These are phyloP conservation scores for Yamadazyma siamensis DNA, from an alignment of 1,139 yeast genomes.

Conservation along the genomic window DNA sequence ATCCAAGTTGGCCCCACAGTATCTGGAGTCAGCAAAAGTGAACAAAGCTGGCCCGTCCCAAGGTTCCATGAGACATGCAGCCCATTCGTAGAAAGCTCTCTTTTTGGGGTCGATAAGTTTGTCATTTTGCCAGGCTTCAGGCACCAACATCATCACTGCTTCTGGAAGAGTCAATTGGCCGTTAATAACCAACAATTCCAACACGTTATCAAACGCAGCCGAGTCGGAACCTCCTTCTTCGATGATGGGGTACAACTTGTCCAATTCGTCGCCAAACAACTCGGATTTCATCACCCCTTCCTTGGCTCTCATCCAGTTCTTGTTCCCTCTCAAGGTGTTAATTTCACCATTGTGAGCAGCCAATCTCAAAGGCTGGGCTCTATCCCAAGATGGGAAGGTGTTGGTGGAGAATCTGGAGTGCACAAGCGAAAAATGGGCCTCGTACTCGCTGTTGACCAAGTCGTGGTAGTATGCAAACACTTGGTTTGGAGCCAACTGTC, in stretches of 20 bases:
- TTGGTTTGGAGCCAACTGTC: conserved; percentile 95
- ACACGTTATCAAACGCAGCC: conserved; percentile 96
- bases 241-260: conserved; percentile 86
- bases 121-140: conserved; percentile 98
- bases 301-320: conserved; percentile 98
- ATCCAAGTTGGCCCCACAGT: conserved; percentile 97
- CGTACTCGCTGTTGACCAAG: conserved; percentile 85
- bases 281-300: conserved; percentile 93
- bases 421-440: conserved; percentile 93
- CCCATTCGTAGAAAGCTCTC: conserved; percentile 98
- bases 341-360: conserved; percentile 99
- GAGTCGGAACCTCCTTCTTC: conserved; percentile 99
- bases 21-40: conserved; percentile 95
- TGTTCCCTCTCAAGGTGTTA: conserved; percentile 94
- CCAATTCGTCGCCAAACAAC: conserved; percentile 88
- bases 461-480: conserved; percentile 94
- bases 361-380: conserved; percentile 97
- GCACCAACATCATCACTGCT: conserved; percentile 95
- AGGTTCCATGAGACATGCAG: conserved; percentile 98
- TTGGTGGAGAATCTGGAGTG: conserved; percentile 97
- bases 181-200: conserved; percentile 86
- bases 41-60: conserved; percentile 99
- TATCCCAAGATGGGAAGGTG: conserved; percentile 98
- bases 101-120: conserved; percentile 81
- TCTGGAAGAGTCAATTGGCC: conserved; percentile 93